Evolutionary conservation across 495 filamentous ascomycete genomes (phyloP).

Genomic region (Neurospora hispaniola): DNA sequence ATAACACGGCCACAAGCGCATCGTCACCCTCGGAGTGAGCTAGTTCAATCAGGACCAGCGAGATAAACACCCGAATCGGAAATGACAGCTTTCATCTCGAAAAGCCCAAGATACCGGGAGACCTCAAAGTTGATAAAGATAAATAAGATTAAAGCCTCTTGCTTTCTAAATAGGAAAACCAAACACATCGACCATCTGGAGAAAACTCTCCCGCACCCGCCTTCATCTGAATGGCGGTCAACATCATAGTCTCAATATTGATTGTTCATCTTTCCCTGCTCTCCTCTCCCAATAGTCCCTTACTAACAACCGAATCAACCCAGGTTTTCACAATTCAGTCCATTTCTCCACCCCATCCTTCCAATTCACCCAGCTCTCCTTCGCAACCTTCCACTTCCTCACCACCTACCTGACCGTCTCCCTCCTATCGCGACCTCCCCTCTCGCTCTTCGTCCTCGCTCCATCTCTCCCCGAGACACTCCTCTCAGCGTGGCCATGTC

Average conservation of each 20-base stretch:
- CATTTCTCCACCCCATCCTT: conserved; percentile 60
- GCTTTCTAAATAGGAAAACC: conserved; percentile 7
- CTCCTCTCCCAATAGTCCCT: neutral
- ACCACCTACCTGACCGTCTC: conserved; percentile 57
- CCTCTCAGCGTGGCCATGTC: conserved; percentile 56
- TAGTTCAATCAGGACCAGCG: conserved; percentile 11
- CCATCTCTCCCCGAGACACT: conserved; percentile 44
- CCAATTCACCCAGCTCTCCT: conserved; percentile 55
- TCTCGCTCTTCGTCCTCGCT: conserved; percentile 50
- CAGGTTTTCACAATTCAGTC: conserved; percentile 71
- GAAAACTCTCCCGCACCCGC: conserved; percentile 22
- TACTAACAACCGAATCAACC: conserved; percentile 6
- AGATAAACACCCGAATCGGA: conserved; percentile 13
- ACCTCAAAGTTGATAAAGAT: conserved; percentile 17
- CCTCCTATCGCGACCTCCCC: conserved; percentile 46
- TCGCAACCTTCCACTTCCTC: conserved; percentile 65
- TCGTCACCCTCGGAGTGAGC: conserved; percentile 28
- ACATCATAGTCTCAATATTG: conserved; percentile 50
- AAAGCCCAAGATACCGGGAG: conserved; percentile 16
- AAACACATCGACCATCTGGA: conserved; percentile 4
- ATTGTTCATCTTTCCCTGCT: conserved; percentile 35
- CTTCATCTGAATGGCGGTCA: conserved; percentile 46
- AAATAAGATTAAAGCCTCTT: conserved; percentile 29
- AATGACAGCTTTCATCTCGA: conserved; percentile 3
- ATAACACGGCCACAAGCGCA: conserved; percentile 13